These are phyloP conservation scores for Sporothrix dimorphospora DNA, from an alignment of 2,329 filamentous ascomycete species.

Conservation along the genomic window DNA sequence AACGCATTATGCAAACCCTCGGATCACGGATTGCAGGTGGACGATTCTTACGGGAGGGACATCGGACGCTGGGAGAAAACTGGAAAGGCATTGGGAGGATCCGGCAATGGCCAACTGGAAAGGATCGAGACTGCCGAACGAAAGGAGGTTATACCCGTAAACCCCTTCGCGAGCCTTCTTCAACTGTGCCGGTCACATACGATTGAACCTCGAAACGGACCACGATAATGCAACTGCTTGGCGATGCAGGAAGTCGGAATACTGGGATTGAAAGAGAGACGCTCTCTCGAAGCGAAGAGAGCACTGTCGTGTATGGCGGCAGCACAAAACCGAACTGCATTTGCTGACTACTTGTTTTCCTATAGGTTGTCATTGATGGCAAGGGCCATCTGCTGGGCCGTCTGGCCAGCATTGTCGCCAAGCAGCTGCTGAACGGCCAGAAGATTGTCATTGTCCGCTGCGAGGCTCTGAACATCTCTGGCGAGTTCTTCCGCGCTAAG, in stretches of 20 bases:
- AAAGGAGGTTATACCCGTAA: background rate
- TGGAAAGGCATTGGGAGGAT: background rate
- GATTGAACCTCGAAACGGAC: background rate
- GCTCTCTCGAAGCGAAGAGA: background rate
- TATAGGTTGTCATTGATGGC: conserved; percentile 97
- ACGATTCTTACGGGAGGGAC: background rate
- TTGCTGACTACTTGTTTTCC: conserved; percentile 24
- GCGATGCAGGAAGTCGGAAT: background rate
- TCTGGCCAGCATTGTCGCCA: conserved; percentile 95
- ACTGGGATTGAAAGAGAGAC: background rate
- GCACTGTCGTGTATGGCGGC: background rate
- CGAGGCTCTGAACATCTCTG: conserved; percentile 99
- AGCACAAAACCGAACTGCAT: background rate
- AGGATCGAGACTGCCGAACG: background rate
- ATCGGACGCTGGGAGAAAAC: background rate
- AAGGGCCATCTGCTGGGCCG: conserved; percentile 99
- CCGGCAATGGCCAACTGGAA: background rate
- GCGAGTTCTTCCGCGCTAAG: conserved; percentile 99
- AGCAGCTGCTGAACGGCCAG: conserved; percentile 98
- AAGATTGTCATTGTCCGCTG: conserved; percentile 99
- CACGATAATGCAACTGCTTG: background rate
- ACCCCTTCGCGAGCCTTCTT: background rate
- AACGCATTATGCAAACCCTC: background rate
- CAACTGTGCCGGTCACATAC: background rate
- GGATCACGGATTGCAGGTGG: background rate